phyloP scores from a whole-genome alignment of 129 eudicot genomes.

The Centaurea solstitialis region DNA sequence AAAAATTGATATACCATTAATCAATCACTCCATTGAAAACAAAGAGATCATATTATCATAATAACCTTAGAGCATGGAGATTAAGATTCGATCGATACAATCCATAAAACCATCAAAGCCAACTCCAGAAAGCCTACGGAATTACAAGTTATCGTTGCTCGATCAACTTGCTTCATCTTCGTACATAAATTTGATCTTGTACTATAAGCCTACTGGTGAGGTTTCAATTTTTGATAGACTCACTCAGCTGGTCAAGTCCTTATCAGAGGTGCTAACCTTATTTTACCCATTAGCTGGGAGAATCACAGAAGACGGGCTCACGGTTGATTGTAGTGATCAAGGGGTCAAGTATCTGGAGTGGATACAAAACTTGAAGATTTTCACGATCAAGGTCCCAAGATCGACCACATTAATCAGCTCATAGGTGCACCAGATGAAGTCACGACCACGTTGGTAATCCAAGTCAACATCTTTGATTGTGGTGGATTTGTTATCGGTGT shows the following conservation, averaged over 20 bases:
- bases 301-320: slow-evolving; percentile 19
- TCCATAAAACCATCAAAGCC: slow-evolving; percentile 45
- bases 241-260: slow-evolving; percentile 32
- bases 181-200: slow-evolving; percentile 25
- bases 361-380: slow-evolving; percentile 28
- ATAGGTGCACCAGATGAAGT: slow-evolving; percentile 13
- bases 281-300: slow-evolving; percentile 59
- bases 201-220: slow-evolving; percentile 27
- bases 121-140: slow-evolving; percentile 25
- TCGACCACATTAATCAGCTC: slow-evolving; percentile 26
- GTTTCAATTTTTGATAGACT: slow-evolving; percentile 14
- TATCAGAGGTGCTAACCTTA: slow-evolving; percentile 41
- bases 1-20: neutral
- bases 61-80: slow-evolving; percentile 31
- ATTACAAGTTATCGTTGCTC: slow-evolving; percentile 26
- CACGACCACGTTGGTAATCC: slow-evolving; percentile 34
- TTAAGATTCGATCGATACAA: slow-evolving; percentile 36
- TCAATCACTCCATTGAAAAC: neutral
- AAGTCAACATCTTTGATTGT: slow-evolving; percentile 44
- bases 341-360: slow-evolving; percentile 43
- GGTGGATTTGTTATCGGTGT: slow-evolving; percentile 51
- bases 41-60: neutral
- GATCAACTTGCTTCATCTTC: slow-evolving; percentile 47
- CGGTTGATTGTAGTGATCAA: slow-evolving; percentile 47
- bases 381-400: slow-evolving; percentile 11